phyloP scores from a whole-genome alignment of 2,329 filamentous ascomycete species.

The Penicillium concentricum region DNA sequence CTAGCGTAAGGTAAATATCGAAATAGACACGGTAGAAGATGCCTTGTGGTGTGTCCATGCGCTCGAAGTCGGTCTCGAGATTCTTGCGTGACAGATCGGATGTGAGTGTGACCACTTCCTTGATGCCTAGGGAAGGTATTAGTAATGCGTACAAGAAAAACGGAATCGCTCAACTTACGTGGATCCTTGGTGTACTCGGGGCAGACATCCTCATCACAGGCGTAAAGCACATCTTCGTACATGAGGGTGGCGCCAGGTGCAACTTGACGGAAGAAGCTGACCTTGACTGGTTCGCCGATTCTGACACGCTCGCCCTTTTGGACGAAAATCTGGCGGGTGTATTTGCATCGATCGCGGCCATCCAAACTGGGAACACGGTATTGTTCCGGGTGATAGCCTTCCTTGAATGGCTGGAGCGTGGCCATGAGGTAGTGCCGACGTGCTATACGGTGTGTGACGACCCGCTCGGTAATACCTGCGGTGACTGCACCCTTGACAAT shows the following conservation, averaged over 20 bases:
- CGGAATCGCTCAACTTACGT: conserved; percentile 64
- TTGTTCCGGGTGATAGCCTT: conserved; percentile 95
- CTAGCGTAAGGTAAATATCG: conserved; percentile 81
- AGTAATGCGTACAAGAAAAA: not conserved
- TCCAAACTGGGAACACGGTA: conserved; percentile 96
- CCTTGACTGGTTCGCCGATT: conserved; percentile 98
- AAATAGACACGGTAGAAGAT: conserved; percentile 81
- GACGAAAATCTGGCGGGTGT: conserved; percentile 96
- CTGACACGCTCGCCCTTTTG: conserved; percentile 98
- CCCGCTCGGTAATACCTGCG: conserved; percentile 93
- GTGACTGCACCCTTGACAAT: conserved; percentile 99
- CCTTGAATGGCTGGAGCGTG: conserved; percentile 96
- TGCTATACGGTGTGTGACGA: conserved; percentile 94
- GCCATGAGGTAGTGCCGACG: conserved; percentile 99
- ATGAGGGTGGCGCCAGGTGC: conserved; percentile 95
- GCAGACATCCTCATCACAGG: conserved; percentile 96
- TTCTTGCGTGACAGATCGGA: conserved; percentile 97
- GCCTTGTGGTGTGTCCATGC: conserved; percentile 97
- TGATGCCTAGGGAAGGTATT: conserved; percentile 68
- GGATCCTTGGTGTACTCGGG: conserved; percentile 99
- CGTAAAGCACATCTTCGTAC: conserved; percentile 98
- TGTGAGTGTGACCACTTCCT: conserved; percentile 96
- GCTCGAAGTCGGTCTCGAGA: conserved; percentile 97
- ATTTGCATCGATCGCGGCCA: conserved; percentile 97
- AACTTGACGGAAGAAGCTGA: conserved; percentile 97